These are phyloP conservation scores for Corymbia calophylla DNA, from an alignment of 441 rosid species.

Conservation along the genomic window DNA sequence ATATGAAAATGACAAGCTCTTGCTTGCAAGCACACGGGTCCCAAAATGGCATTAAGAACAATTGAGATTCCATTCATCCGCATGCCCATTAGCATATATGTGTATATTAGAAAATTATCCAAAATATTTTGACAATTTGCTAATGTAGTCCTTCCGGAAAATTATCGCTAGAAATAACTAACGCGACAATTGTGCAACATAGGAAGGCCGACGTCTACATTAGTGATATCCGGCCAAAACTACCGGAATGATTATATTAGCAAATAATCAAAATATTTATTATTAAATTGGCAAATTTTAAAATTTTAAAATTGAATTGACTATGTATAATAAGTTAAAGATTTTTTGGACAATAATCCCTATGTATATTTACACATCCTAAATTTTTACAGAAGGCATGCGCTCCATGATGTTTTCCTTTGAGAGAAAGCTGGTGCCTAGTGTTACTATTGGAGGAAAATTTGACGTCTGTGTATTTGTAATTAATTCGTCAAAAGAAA, in stretches of 20 bases:
- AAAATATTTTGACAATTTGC: not conserved
- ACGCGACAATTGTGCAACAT: not conserved
- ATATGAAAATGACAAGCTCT: not conserved
- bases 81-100: not conserved
- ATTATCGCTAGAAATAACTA: not conserved
- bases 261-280: not conserved
- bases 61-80: not conserved
- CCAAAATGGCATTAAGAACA: not conserved
- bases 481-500: not conserved
- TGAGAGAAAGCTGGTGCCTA: not conserved
- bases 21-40: not conserved
- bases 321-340: rapidly evolving
- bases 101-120: not conserved
- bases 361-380: not conserved
- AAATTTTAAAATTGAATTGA: not conserved
- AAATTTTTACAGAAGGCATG: not conserved
- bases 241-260: rapidly evolving
- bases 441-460: not conserved
- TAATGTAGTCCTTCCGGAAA: not conserved
- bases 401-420: not conserved
- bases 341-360: not conserved
- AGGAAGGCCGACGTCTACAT: rapidly evolving
- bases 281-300: not conserved
- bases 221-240: not conserved
- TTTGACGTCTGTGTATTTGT: not conserved